phyloP scores from a whole-genome alignment of 2,329 filamentous ascomycete species.

The Cytospora mali region DNA sequence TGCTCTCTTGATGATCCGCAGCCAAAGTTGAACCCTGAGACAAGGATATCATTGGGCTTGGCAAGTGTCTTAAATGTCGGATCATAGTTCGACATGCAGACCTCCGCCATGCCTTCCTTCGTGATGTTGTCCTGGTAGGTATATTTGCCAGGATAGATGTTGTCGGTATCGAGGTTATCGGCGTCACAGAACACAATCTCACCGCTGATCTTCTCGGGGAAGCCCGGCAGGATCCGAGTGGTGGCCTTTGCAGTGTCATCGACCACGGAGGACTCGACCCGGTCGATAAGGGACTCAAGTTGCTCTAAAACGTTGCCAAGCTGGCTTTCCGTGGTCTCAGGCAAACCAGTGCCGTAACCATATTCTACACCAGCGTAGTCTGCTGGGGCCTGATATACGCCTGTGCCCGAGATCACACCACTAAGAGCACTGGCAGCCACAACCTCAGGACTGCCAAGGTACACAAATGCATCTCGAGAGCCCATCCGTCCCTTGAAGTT shows the following conservation, averaged over 20 bases:
- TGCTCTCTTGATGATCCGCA: conserved; percentile 84
- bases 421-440: conserved; percentile 91
- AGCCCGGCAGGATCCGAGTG: conserved; percentile 67
- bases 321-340: no score
- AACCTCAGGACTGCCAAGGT: conserved; percentile 86
- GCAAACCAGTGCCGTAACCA: no score
- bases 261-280: no score
- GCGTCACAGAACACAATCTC: conserved; percentile 88
- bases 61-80: no score
- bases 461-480: conserved; percentile 75
- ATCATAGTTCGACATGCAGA: conserved; percentile 96
- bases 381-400: no score
- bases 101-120: conserved; percentile 72
- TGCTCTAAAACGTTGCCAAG: no score
- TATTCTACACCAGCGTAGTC: no score
- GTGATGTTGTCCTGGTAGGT: conserved; percentile 88
- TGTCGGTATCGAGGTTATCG: conserved; percentile 85
- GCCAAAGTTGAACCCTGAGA: conserved; percentile 87
- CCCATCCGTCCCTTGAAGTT: conserved; percentile 96
- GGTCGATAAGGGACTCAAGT: no score
- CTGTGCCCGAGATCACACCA: no score
- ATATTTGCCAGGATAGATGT: conserved; percentile 85
- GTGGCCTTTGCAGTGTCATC: no score
- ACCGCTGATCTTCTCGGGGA: conserved; percentile 76
- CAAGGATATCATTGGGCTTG: no score